Conservation (phyloP, 2,329 filamentous ascomycete species). For the Tothia fuscella region DNA sequence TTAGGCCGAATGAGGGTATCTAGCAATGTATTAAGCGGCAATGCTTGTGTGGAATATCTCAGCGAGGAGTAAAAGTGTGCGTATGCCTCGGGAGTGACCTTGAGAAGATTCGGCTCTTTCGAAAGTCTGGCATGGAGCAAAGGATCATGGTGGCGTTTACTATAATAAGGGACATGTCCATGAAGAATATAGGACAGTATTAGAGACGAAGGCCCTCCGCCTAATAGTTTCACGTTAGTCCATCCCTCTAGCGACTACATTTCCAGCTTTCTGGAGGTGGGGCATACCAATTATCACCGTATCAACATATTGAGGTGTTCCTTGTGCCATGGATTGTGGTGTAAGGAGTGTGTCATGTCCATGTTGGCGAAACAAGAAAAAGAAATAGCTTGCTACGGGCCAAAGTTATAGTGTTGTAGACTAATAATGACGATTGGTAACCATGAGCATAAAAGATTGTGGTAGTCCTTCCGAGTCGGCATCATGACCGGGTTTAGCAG, state of each 20-base stretch:
- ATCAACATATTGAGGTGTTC: conserved; percentile 10
- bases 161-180: conserved; percentile 47
- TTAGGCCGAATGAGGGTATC: conserved; percentile 48
- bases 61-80: conserved; percentile 47
- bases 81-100: conserved; percentile 38
- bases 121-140: conserved; percentile 45
- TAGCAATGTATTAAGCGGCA: conserved; percentile 47
- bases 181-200: conserved; percentile 52
- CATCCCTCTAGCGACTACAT: not conserved
- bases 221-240: conserved; percentile 29
- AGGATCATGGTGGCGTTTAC: conserved; percentile 43
- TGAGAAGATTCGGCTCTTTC: conserved; percentile 34
- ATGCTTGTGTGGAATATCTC: conserved; percentile 49
- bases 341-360: not conserved
- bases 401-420: too few relatives aligned
- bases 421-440: too few relatives aligned
- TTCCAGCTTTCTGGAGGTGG: not conserved
- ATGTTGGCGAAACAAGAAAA: not conserved
- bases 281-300: conserved; percentile 15
- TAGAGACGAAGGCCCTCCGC: conserved; percentile 50
- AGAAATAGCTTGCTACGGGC: too few relatives aligned
- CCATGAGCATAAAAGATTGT: too few relatives aligned
- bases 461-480: too few relatives aligned
- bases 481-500: too few relatives aligned
- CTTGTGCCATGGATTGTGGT: conserved; percentile 5